A percentile compares a stretch with the other conserved stretches of the same genome.
phyloP scores from a whole-genome alignment of 2,329 filamentous ascomycete species.

The Aschersonia sp. region DNA sequence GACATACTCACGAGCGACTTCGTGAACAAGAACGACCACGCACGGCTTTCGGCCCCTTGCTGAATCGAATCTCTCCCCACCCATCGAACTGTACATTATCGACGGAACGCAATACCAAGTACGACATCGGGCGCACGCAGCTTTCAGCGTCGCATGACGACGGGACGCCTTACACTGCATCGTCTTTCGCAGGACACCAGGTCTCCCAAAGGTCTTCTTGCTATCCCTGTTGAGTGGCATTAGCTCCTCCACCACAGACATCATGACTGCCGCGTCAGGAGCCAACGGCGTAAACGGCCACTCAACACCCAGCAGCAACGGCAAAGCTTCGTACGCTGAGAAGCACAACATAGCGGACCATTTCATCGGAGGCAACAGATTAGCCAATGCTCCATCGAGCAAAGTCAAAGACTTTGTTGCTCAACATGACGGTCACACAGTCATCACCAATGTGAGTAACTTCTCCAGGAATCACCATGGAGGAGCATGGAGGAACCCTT shows the following conservation, averaged over 20 bases:
- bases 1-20: too few relatives aligned
- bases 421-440: conserved; percentile 81
- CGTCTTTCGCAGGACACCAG: neutral
- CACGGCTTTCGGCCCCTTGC: too few relatives aligned
- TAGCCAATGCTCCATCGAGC: conserved; percentile 68
- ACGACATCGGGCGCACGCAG: neutral
- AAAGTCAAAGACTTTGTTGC: conserved; percentile 95
- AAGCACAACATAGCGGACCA: conserved; percentile 77
- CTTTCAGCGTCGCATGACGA: neutral
- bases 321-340: conserved; percentile 56
- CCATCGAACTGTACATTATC: too few relatives aligned
- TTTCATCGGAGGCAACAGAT: conserved; percentile 89
- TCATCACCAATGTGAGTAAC: conserved; percentile 82
- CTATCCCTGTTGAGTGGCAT: neutral
- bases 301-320: conserved; percentile 38
- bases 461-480: neutral
- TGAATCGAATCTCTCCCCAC: too few relatives aligned
- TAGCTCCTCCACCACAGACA: conserved; percentile 6
- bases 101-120: too few relatives aligned
- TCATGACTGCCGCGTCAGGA: conserved; percentile 30
- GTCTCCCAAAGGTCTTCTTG: neutral
- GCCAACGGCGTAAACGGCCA: conserved; percentile 30
- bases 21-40: too few relatives aligned
- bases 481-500: neutral
- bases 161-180: too few relatives aligned